Base-by-base conservation (phyloP, 75 land plant genomes). In the Pinus albicaulis region DNA sequence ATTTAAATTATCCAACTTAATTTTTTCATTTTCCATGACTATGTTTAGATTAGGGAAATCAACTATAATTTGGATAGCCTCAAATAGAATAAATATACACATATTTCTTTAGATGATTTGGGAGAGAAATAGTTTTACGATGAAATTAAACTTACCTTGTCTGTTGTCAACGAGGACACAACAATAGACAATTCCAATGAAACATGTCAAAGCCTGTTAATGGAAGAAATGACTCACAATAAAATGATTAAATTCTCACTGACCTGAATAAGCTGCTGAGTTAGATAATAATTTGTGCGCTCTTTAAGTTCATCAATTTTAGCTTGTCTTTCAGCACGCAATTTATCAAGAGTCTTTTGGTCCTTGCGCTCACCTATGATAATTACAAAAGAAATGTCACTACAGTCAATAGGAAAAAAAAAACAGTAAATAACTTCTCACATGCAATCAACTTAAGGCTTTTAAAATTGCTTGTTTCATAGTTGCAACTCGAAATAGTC, bases 211-310 rank as follows among this genome's bases (percentile, higher is more conserved):
- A 41, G 63, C 38, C 31, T 65, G 34, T 31, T n/a, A 11, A 24
- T 52, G 28, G 17, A 36, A 16, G 23, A 14, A 34, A 72, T 38
- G 12, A 58, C 31, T 55, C 69, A 22, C 69, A 66, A 38, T 28
- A 20, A 28, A 53, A 3, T 8, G 3, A 41, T 26, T 70, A 25
- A 69, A 19, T 55, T 60, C 14, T 20, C 59, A 31, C 14, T 74
- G 13, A 95, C 99, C 92, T 98, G 99, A 77, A 98, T 98, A 19
- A 95, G 95, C 78, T 92, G 93, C 76, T 92, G 99, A 1, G 98
- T 97, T 20, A 73, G 66, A 77, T 97, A 97, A 75, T 90, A 97
- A 72, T 94, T 94, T 56, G 95, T 94, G 74, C 82, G 93, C 89
- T 95, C 93, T 71, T 98, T 98, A 13, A 98, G 95, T 62, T 95